These are phyloP conservation scores for Mortierella sp. DNA, from an alignment of 371 early-diverging fungal species.

Conservation along the genomic window DNA sequence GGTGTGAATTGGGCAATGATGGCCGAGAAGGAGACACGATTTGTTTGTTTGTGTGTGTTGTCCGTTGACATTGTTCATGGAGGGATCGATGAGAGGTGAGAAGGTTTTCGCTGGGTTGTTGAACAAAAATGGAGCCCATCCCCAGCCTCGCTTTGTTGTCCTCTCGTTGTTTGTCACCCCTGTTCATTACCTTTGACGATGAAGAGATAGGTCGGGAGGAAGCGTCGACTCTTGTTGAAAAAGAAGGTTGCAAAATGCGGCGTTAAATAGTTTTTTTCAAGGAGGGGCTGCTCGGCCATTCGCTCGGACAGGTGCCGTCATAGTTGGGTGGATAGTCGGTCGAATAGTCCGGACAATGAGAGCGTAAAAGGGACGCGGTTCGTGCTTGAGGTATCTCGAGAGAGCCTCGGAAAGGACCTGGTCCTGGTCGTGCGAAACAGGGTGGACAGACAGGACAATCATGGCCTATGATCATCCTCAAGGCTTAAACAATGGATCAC, in stretches of 20 bases:
- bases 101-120: not conserved
- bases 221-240: not conserved
- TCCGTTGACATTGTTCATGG: not conserved
- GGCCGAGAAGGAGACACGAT: not conserved
- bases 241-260: not conserved
- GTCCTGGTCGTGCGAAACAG: too few species aligned
- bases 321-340: too few species aligned
- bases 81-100: not conserved
- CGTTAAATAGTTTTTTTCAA: not conserved
- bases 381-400: not conserved
- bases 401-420: not conserved
- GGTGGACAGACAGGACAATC: too few species aligned
- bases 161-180: not conserved
- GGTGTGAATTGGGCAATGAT: not conserved
- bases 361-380: not conserved
- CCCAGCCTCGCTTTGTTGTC: too few species aligned
- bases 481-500: not conserved
- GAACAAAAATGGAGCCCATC: constrained; percentile 4
- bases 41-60: not conserved
- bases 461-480: too few species aligned
- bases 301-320: too few species aligned
- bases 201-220: not conserved
- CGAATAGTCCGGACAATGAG: too few species aligned
- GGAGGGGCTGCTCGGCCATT: too few species aligned
- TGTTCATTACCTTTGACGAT: not conserved